phyloP scores from a whole-genome alignment of 2,329 filamentous ascomycete species.

The Pseudogymnoascus sp. region DNA sequence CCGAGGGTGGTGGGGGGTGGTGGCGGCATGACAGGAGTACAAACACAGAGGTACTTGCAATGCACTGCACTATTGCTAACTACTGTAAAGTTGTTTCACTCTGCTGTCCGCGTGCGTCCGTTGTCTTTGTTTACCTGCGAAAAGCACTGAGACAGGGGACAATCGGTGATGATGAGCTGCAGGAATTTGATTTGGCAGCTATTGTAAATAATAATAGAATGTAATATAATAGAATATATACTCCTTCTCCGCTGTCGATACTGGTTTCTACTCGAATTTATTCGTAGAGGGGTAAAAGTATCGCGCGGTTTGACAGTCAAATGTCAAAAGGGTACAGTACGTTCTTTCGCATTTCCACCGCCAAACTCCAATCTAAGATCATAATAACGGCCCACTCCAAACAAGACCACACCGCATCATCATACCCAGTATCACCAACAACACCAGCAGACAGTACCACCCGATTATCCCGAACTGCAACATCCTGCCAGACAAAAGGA shows the following conservation, averaged over 20 bases:
- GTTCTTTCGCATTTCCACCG: not conserved
- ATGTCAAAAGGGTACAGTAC: slow-evolving; percentile 1
- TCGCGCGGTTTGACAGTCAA: not conserved
- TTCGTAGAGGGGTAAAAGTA: not conserved
- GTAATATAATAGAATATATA: not conserved
- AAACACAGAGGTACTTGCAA: not conserved
- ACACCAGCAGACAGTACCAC: slow-evolving; percentile 13
- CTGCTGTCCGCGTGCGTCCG: not conserved
- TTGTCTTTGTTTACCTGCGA: slow-evolving; percentile 3
- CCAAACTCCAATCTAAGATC: slow-evolving; percentile 5
- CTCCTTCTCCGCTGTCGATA: not conserved
- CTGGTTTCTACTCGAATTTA: not conserved
- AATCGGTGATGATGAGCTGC: not conserved
- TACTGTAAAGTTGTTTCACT: not conserved
- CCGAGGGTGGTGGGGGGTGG: not conserved
- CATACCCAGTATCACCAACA: slow-evolving; percentile 10
- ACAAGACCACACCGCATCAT: slow-evolving; percentile 6
- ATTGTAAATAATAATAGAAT: not conserved
- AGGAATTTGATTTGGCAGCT: not conserved
- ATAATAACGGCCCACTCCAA: slow-evolving; percentile 6
- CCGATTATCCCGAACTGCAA: slow-evolving; percentile 16
- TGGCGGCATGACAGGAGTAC: slow-evolving; percentile 1
- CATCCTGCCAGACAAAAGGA: slow-evolving; percentile 14
- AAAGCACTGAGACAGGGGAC: slow-evolving; percentile 1
- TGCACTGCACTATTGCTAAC: not conserved